A percentile compares a stretch with the other conserved stretches of the same genome.
Evolutionary conservation across 2,329 filamentous ascomycete species (phyloP).

Genomic region (Madurella fahalii): DNA sequence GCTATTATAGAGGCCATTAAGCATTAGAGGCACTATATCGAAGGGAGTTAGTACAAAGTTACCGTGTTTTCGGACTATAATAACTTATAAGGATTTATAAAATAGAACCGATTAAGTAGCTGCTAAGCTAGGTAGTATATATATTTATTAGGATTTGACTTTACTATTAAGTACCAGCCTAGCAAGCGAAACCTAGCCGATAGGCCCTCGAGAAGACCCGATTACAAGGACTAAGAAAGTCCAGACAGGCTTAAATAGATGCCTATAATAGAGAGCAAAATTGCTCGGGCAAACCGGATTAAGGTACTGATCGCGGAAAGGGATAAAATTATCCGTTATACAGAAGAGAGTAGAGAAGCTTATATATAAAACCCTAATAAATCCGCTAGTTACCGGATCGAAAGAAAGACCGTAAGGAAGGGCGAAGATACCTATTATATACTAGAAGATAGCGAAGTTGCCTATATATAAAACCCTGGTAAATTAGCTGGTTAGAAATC

Average conservation of each 20-base stretch:
- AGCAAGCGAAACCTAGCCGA: background rate
- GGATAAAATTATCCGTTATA: no score
- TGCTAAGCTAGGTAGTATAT: background rate
- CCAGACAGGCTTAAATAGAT: background rate
- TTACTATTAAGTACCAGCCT: background rate
- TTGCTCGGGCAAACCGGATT: background rate
- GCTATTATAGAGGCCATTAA: background rate
- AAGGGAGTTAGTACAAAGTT: background rate
- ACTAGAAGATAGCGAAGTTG: no score
- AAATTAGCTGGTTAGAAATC: no score
- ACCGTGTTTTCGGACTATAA: background rate
- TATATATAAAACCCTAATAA: no score
- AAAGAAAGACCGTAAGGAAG: no score
- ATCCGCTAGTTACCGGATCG: no score
- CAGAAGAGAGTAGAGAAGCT: no score
- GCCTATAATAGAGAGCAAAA: background rate
- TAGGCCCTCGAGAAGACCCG: background rate
- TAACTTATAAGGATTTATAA: conserved; percentile 3
- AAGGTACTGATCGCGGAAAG: background rate
- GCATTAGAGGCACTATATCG: background rate
- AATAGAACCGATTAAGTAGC: background rate
- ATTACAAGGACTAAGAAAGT: background rate
- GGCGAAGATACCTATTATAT: no score
- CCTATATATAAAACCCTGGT: no score
- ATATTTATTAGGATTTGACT: background rate